Evolutionary conservation across 129 eudicot species (phyloP).

Genomic region (Helianthus tuberosus): DNA sequence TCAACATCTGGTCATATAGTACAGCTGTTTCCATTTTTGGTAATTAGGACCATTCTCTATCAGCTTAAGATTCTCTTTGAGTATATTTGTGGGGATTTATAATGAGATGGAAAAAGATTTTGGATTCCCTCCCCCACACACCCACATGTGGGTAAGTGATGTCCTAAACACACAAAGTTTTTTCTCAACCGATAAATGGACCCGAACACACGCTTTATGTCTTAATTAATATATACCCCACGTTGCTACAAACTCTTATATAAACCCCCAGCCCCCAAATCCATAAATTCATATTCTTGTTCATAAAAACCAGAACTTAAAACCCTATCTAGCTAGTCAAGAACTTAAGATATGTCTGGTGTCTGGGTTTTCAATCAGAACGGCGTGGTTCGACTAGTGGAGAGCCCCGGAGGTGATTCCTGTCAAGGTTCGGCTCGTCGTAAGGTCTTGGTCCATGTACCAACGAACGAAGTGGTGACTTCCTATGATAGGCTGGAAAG

Average conservation of each 20-base stretch:
- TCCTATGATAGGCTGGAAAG: constrained; percentile 60
- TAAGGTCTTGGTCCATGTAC: constrained; percentile 62
- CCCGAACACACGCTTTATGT: not conserved
- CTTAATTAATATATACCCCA: not conserved
- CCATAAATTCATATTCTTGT: constrained; percentile 24
- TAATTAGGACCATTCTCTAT: not conserved
- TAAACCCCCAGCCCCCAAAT: constrained; percentile 35
- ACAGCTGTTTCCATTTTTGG: not conserved
- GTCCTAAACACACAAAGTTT: constrained; percentile 22
- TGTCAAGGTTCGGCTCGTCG: constrained; percentile 40
- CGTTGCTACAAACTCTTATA: constrained; percentile 42
- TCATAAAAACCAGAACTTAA: constrained; percentile 18
- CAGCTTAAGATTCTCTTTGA: constrained; percentile 12
- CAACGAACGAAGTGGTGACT: constrained; percentile 66
- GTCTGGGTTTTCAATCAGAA: constrained; percentile 91
- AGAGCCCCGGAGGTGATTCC: constrained; percentile 67
- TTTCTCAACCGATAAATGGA: constrained; percentile 12
- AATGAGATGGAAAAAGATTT: constrained; percentile 25
- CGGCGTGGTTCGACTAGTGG: constrained; percentile 76
- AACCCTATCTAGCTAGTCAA: not conserved
- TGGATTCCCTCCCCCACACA: constrained; percentile 28
- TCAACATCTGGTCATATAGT: constrained; percentile 18
- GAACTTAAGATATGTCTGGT: constrained; percentile 63
- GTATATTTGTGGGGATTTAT: constrained; percentile 25
- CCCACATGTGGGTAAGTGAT: constrained; percentile 35